Conservation (phyloP, 495 filamentous ascomycete species). For the Beverwykella pulmonaria region DNA sequence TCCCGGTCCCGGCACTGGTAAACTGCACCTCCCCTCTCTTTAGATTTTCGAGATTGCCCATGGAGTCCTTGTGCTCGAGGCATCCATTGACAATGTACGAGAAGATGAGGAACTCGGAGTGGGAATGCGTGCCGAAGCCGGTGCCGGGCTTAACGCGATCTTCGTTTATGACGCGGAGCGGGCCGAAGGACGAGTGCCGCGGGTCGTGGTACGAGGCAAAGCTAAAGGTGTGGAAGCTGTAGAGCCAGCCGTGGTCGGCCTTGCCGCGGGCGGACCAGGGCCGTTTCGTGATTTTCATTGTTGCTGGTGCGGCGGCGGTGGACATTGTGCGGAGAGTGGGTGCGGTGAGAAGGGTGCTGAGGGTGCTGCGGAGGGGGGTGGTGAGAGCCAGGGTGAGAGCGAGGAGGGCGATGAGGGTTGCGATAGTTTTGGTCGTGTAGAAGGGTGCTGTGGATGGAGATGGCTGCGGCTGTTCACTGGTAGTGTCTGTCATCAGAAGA, state of each 20-base stretch:
- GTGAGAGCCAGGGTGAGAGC: conserved; percentile 43
- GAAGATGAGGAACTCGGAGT: conserved; percentile 83
- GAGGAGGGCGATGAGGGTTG: conserved; percentile 27
- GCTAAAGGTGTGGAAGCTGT: conserved; percentile 80
- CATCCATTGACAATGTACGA: conserved; percentile 77
- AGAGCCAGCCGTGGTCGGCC: conserved; percentile 79
- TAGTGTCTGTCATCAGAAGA: conserved; percentile 33
- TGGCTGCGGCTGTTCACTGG: background rate
- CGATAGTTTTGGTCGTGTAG: conserved; percentile 17
- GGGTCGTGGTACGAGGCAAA: conserved; percentile 76
- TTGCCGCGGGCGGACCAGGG: conserved; percentile 64
- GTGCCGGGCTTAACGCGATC: conserved; percentile 68
- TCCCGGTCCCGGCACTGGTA: conserved; percentile 75
- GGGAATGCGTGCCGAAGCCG: conserved; percentile 79
- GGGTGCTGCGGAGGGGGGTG: conserved; percentile 37
- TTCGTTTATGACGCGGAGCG: conserved; percentile 79
- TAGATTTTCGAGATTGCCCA: conserved; percentile 74
- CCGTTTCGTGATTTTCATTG: conserved; percentile 45
- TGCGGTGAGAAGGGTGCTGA: conserved; percentile 37
- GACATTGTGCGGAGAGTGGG: conserved; percentile 39
- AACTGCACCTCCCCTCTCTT: conserved; percentile 80
- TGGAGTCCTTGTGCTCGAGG: conserved; percentile 78
- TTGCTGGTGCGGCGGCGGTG: conserved; percentile 22
- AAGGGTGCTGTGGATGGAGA: conserved; percentile 6
- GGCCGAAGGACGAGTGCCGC: conserved; percentile 63